phyloP scores from a whole-genome alignment of 2,329 filamentous ascomycete species.

The Penicillium sclerotigenum region DNA sequence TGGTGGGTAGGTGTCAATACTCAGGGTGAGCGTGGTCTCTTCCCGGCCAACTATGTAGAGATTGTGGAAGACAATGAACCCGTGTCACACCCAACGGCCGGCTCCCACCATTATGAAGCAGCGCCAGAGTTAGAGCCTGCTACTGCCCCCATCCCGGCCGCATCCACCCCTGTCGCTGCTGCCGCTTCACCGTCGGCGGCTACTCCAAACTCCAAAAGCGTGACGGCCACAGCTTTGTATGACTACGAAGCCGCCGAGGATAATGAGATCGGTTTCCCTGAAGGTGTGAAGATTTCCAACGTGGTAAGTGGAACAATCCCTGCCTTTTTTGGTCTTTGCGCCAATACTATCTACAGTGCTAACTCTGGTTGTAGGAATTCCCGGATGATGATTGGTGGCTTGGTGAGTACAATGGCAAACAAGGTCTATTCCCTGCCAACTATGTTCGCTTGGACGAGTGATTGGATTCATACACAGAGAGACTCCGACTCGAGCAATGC shows the following conservation, averaged over 20 bases:
- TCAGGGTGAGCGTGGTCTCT: conserved; percentile 79
- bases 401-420: conserved; percentile 74
- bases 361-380: conserved; percentile 65
- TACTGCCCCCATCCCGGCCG: conserved; percentile 38
- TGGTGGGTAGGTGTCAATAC: conserved; percentile 98
- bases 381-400: conserved; percentile 99
- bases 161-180: conserved; percentile 37
- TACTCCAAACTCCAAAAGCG: conserved; percentile 41
- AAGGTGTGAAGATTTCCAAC: conserved; percentile 76
- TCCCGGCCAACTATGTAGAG: conserved; percentile 97
- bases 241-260: conserved; percentile 98
- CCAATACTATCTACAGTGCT: conserved; percentile 18
- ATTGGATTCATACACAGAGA: neutral
- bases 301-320: conserved; percentile 57
- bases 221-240: conserved; percentile 80
- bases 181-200: conserved; percentile 40
- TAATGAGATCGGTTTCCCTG: conserved; percentile 81
- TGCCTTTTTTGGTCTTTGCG: neutral
- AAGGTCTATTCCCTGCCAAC: conserved; percentile 72
- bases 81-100: conserved; percentile 27
- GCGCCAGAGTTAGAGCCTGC: conserved; percentile 30
- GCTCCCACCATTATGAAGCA: conserved; percentile 29
- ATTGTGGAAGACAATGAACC: conserved; percentile 61
- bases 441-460: conserved; percentile 45
- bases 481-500: neutral